A percentile compares a stretch with the other conserved stretches of the same genome.
Evolutionary conservation across 352 stramenopile species (phyloP).

Genomic region (Phytophthora podocarpi): DNA sequence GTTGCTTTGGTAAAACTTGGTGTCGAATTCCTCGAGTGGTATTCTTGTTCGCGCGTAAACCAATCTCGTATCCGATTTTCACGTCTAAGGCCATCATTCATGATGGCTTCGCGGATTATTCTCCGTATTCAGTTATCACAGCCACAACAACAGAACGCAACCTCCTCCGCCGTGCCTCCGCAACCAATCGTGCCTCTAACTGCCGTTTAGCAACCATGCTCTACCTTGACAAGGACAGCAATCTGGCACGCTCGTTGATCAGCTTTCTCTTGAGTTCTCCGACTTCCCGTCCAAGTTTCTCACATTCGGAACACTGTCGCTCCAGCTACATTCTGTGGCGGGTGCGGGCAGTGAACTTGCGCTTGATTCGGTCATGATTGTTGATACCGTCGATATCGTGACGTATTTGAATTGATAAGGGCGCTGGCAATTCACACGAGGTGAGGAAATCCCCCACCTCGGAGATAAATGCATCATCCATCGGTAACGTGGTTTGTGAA

Average conservation of each 20-base stretch:
- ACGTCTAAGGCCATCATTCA: too few species aligned
- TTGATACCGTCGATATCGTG: too few species aligned
- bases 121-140: too few species aligned
- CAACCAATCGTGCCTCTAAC: too few species aligned
- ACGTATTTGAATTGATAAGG: not conserved
- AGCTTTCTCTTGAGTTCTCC: not conserved
- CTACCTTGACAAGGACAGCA: not conserved
- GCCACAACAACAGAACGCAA: too few species aligned
- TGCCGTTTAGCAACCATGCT: not conserved
- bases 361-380: not conserved
- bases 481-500: too few species aligned
- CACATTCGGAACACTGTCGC: not conserved
- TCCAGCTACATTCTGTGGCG: not conserved
- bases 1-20: too few species aligned
- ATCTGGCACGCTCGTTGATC: not conserved
- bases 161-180: too few species aligned
- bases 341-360: not conserved
- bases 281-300: not conserved
- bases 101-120: too few species aligned
- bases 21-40: too few species aligned
- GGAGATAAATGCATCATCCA: not conserved
- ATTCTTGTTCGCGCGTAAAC: too few species aligned
- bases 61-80: too few species aligned
- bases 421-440: not conserved
- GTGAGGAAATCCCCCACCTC: not conserved